Base-by-base conservation (phyloP, 768 basidiomycete species). In the Leccinum obscurum region DNA sequence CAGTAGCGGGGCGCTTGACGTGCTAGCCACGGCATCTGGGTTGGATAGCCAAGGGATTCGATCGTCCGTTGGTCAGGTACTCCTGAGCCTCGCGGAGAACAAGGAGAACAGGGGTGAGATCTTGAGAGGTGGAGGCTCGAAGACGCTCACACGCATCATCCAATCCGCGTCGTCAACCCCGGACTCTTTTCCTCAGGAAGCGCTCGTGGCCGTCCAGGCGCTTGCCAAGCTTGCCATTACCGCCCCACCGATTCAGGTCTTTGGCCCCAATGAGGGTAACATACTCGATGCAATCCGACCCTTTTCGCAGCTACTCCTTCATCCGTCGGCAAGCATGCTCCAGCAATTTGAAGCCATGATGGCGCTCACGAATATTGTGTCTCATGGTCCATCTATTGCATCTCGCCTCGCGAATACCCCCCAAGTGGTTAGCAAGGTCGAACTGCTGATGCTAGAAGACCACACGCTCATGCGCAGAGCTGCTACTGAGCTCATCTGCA, bases 321-420 rank as follows among this genome's bases (percentile, higher is more conserved):
- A 90, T 68, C 75, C 85, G 1, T 81, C 84, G 0, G 83, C 92
- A 9, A 87, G 76, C 51, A 82, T 90, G 35, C 77, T 98, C 6
- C 93, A 97, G 69, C 83, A 83, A 44, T 99, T 99, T 68, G 97
- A 99, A 73, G 86, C 87, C 4, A 79, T 95, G 66, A 98, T 98
- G 96, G 95, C 94, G 1, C 80, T 99, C 55, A 99, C 97, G 8
- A 99, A 99, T 71, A 77, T 98, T 48, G 88, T 96, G 0, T 95
- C 94, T 17, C 82, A 92, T 55, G 84, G 83, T 53, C 77, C 85
- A 0, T 82, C 85, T 32, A 72, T 87, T 9, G 86, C 92, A 3
- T 78, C 83, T 20, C 84, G 88, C 51, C 83, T 97, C 52, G 87
- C 86, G 2, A 77, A 78, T 50, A 78, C 81, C 0, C 81, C 85